A percentile compares a stretch with the other conserved stretches of the same genome.
phyloP scores from a whole-genome alignment of 306 rosid species.

The Trifolium dubium region DNA sequence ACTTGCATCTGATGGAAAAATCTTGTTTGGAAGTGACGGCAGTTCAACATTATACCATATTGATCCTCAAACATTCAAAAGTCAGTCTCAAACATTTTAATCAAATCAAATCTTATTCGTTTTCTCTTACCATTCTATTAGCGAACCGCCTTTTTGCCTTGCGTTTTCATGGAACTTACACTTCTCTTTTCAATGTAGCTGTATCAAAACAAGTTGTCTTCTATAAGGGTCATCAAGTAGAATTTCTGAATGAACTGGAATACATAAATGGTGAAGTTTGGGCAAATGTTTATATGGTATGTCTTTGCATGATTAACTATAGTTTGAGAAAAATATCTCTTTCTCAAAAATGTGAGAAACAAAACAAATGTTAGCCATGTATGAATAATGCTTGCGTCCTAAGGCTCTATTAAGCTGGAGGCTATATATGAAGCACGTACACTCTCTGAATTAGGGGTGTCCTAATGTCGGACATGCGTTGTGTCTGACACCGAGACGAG shows the following conservation, averaged over 20 bases:
- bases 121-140: constrained; percentile 24
- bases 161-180: constrained; percentile 24
- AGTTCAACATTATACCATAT: constrained; percentile 73
- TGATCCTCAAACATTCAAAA: constrained; percentile 70
- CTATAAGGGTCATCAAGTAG: constrained; percentile 71
- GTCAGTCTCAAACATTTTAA: constrained; percentile 37
- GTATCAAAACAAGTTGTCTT: constrained; percentile 56
- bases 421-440: too few species aligned
- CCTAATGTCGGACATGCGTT: too few species aligned
- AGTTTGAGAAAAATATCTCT: constrained; percentile 26
- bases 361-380: neutral
- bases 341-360: constrained; percentile 9
- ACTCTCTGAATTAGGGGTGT: too few species aligned
- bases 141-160: constrained; percentile 10
- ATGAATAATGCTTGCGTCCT: too few species aligned
- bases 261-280: constrained; percentile 84
- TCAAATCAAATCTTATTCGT: neutral
- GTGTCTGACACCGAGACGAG: too few species aligned
- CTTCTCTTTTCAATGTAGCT: constrained; percentile 53
- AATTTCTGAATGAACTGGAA: constrained; percentile 87
- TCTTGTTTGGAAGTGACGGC: constrained; percentile 93
- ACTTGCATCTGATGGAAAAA: constrained; percentile 84
- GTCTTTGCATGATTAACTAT: constrained; percentile 29
- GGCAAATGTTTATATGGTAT: constrained; percentile 82
- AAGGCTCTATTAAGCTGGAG: too few species aligned